Percentiles rank a stretch among this genome's conserved stretches.
phyloP scores from a whole-genome alignment of 352 stramenopile species.

The Phytophthora tentaculata region DNA sequence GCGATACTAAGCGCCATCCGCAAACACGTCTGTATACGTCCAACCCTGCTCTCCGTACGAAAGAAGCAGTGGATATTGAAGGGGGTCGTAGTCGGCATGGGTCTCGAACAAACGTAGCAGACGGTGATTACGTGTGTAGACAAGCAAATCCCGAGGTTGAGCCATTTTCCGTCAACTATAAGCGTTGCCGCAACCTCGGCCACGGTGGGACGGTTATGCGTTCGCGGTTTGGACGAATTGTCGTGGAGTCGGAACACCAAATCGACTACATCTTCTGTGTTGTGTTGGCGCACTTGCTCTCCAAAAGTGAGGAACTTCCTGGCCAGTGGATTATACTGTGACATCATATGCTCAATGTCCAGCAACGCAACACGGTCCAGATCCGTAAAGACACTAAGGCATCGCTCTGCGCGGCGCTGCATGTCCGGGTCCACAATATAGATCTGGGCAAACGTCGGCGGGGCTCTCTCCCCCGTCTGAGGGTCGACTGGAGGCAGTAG shows the following conservation, averaged over 20 bases:
- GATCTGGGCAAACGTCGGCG: conserved; percentile 21
- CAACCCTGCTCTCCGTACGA: conserved; percentile 11
- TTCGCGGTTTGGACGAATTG: background rate
- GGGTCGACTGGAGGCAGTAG: background rate
- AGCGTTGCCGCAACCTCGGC: conserved; percentile 2
- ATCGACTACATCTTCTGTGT: background rate
- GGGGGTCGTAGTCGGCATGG: conserved; percentile 4
- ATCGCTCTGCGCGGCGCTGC: background rate
- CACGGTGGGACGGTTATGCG: conserved; percentile 11
- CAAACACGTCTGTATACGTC: conserved; percentile 7
- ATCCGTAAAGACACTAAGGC: background rate
- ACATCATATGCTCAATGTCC: conserved; percentile 17
- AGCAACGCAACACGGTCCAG: background rate
- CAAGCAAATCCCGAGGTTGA: background rate
- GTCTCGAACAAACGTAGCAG: conserved; percentile 13
- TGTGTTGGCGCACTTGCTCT: background rate
- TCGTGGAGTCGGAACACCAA: background rate
- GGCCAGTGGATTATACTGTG: conserved; percentile 23
- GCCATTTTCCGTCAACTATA: background rate
- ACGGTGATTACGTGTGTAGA: background rate
- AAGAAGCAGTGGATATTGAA: conserved; percentile 13
- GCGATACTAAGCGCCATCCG: background rate
- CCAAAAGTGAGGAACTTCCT: conserved; percentile 4
- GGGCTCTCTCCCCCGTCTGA: background rate
- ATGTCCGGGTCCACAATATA: conserved; percentile 19